A percentile compares a stretch with the other conserved stretches of the same genome.
Evolutionary conservation across 2,329 filamentous ascomycete species (phyloP).

Genomic region (Penicillium sp.): DNA sequence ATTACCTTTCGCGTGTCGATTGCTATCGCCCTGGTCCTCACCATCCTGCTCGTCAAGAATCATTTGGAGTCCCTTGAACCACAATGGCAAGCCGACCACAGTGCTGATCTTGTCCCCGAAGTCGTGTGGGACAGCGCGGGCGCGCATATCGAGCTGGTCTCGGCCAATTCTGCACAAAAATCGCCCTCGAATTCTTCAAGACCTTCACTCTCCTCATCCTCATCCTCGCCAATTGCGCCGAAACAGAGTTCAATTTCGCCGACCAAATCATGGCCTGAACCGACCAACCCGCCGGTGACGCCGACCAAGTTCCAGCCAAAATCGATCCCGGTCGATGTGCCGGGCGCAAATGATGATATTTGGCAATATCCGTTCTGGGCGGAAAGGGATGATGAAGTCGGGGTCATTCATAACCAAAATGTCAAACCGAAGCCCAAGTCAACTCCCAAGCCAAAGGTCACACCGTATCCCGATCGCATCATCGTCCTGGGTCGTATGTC

Average conservation of each 20-base stretch:
- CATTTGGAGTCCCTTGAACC: conserved; percentile 19
- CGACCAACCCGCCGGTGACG: conserved; percentile 9
- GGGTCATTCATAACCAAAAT: neutral
- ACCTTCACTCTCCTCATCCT: neutral
- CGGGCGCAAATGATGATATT: conserved; percentile 7
- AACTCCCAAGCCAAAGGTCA: conserved; percentile 16
- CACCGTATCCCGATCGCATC: conserved; percentile 32
- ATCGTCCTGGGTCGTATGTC: conserved; percentile 45
- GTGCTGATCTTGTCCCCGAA: neutral
- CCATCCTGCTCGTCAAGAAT: conserved; percentile 20
- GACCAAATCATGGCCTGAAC: conserved; percentile 9
- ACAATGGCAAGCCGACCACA: conserved; percentile 12
- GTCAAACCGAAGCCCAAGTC: conserved; percentile 6
- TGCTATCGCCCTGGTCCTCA: conserved; percentile 17
- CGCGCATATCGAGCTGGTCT: conserved; percentile 25
- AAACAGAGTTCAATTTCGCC: neutral
- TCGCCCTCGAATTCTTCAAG: neutral
- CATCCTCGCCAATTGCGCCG: neutral
- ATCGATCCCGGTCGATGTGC: conserved; percentile 20
- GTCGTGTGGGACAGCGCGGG: conserved; percentile 11
- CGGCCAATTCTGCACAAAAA: conserved; percentile 3
- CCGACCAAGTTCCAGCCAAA: conserved; percentile 9
- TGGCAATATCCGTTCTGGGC: conserved; percentile 2
- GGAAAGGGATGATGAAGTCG: neutral
- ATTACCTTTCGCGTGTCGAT: conserved; percentile 17